These are phyloP conservation scores for Colletotrichum magnum DNA, from an alignment of 2,329 filamentous ascomycete species.

Conservation along the genomic window DNA sequence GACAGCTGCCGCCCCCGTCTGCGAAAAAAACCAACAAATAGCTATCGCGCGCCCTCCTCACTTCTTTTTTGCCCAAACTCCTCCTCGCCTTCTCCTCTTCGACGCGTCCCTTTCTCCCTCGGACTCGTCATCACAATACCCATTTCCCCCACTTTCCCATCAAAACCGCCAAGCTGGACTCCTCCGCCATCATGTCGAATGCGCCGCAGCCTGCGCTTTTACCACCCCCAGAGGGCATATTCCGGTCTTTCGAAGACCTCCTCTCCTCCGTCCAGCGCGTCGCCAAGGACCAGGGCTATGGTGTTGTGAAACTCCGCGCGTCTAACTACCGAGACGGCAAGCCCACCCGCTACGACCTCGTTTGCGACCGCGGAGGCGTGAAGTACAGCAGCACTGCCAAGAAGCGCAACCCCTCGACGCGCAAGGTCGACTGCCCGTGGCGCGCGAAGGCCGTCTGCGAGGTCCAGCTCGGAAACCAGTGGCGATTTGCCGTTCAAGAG, in stretches of 20 bases:
- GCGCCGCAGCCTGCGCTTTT: constrained; percentile 64
- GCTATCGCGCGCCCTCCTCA: constrained; percentile 40
- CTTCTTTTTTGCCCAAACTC: constrained; percentile 41
- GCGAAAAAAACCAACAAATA: constrained; percentile 32
- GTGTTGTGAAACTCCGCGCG: constrained; percentile 73
- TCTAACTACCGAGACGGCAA: constrained; percentile 76
- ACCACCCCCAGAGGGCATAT: constrained; percentile 73
- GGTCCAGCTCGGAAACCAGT: constrained; percentile 73
- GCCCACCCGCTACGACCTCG: constrained; percentile 73
- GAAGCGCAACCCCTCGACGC: constrained; percentile 74
- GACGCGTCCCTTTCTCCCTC: constrained; percentile 30
- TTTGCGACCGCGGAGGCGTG: constrained; percentile 74
- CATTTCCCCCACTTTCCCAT: constrained; percentile 44
- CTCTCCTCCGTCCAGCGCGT: constrained; percentile 70
- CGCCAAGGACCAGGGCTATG: constrained; percentile 74
- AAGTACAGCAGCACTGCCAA: constrained; percentile 77
- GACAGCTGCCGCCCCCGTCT: constrained; percentile 17
- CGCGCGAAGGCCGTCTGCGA: constrained; percentile 75
- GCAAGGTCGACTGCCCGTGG: constrained; percentile 75
- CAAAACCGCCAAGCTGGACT: constrained; percentile 44
- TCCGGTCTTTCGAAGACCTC: constrained; percentile 71
- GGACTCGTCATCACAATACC: constrained; percentile 29
- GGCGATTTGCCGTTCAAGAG: constrained; percentile 74
- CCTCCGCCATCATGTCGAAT: constrained; percentile 58
- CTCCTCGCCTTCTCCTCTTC: constrained; percentile 41